A percentile compares a stretch with the other conserved stretches of the same genome.
Evolutionary conservation across 1,284 basidiomycete genomes (phyloP).

Genomic region (Xerocomus amazonicus): DNA sequence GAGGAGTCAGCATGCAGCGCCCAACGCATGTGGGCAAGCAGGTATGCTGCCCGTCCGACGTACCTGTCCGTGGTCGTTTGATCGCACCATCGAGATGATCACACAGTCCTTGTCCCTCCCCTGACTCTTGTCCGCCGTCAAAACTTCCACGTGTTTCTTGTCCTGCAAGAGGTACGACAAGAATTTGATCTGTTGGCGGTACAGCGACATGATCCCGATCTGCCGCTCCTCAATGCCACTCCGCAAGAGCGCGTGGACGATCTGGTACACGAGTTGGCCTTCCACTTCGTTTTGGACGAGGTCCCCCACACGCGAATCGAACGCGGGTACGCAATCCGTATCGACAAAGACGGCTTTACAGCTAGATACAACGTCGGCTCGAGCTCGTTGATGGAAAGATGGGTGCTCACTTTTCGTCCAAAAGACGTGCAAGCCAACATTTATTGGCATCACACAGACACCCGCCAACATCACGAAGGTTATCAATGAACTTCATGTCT

Average conservation of each 20-base stretch:
- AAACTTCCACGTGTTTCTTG: slow-evolving; percentile 69
- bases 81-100: slow-evolving; percentile 89
- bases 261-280: slow-evolving; percentile 60
- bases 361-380: slow-evolving; percentile 38
- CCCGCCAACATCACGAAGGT: slow-evolving; percentile 35
- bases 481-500: slow-evolving; percentile 38
- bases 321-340: slow-evolving; percentile 76
- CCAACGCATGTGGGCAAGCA: too few relatives aligned
- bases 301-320: slow-evolving; percentile 80
- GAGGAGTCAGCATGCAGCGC: too few relatives aligned
- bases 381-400: not conserved
- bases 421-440: slow-evolving; percentile 73
- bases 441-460: slow-evolving; percentile 30
- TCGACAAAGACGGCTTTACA: slow-evolving; percentile 90
- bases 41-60: too few relatives aligned
- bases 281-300: slow-evolving; percentile 88
- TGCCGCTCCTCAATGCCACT: slow-evolving; percentile 67
- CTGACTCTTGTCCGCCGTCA: slow-evolving; percentile 95
- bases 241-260: slow-evolving; percentile 60
- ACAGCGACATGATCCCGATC: slow-evolving; percentile 88
- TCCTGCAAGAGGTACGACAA: slow-evolving; percentile 56
- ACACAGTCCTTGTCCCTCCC: slow-evolving; percentile 96
- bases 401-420: slow-evolving; percentile 58
- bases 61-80: slow-evolving; percentile 71
- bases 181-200: slow-evolving; percentile 94